Base-by-base conservation (phyloP, 495 filamentous ascomycete genomes). In the Penicillium paxilli region DNA sequence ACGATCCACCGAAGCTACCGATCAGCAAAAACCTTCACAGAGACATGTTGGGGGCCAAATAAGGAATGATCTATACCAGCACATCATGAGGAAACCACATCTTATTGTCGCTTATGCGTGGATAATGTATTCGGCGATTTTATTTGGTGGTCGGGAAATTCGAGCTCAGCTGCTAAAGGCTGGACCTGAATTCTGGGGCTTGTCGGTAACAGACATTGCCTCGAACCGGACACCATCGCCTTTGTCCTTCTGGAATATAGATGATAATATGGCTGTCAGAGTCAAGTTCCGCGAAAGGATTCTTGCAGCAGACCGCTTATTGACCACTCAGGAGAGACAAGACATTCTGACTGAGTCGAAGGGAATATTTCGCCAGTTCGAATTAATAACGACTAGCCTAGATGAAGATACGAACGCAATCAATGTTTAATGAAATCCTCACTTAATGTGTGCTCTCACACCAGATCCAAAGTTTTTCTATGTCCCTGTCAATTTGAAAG, bases 61-160 rank as follows among this genome's bases (percentile, higher is more conserved):
- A n/a, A 24, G 28, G 9, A 33, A 42, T 3, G 35, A 60, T 16
- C 40, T 64, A n/a, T 24, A 40, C 21, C 41, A 51, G 7, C 47
- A 38, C 3, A 65, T 77, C 2, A 22, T 14, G 2, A 37, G 16
- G 19, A 75, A 74, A 26, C 80, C 80, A n/a, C 80, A 83, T 51
- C 57, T 78, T 0, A 63, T 83, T 0, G 51, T 86, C 14, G 79
- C 83, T 1, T 84, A 84, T 57, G 71, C 76, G 2, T 85, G 82
- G 81, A 75, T 82, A 21, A 70, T 83, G 47, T 85, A 85, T 57
- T 80, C 84, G 72, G 83, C 83, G 5, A 60, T 85, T 0, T 81
- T 86, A 51, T 75, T 74, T 25, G 83, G 83, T 10, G 83, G 83
- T 4, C 67, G 82, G 3, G 79, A 73, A 62, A 76, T 86, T 20